Evolutionary conservation across 2,329 filamentous ascomycete species (phyloP).

Genomic region (Chaetothyriales sp.): DNA sequence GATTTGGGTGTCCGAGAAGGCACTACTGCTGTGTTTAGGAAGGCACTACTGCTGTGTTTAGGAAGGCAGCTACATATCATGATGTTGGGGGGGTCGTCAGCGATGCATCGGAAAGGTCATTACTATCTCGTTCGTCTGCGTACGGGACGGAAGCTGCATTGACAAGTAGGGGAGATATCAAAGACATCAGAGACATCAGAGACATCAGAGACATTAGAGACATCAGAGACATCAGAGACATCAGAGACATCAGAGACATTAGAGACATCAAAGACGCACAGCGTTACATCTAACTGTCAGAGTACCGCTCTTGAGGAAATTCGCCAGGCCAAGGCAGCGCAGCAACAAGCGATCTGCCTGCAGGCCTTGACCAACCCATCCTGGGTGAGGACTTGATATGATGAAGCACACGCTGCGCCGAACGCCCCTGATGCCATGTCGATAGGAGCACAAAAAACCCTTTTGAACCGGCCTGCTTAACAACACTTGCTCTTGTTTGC

Average conservation of each 20-base stretch:
- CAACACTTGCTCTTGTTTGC: constrained; percentile 73
- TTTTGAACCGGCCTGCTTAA: constrained; percentile 25
- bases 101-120: neutral
- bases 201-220: too few relatives aligned
- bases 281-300: neutral
- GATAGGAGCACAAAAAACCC: neutral
- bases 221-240: too few relatives aligned
- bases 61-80: neutral
- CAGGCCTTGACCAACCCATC: neutral
- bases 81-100: neutral
- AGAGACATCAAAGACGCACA: neutral
- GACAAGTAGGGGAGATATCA: neutral
- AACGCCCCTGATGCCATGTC: neutral
- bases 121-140: neutral
- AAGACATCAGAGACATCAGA: too few relatives aligned
- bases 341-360: neutral
- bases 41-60: neutral
- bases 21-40: neutral
- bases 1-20: too few relatives aligned
- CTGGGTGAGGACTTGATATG: neutral
- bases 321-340: neutral
- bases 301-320: neutral
- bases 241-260: too few relatives aligned
- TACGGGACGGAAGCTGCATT: neutral
- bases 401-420: neutral